Base-by-base conservation (phyloP, 2,329 filamentous ascomycete species). In the Penicillium sumatraense region DNA sequence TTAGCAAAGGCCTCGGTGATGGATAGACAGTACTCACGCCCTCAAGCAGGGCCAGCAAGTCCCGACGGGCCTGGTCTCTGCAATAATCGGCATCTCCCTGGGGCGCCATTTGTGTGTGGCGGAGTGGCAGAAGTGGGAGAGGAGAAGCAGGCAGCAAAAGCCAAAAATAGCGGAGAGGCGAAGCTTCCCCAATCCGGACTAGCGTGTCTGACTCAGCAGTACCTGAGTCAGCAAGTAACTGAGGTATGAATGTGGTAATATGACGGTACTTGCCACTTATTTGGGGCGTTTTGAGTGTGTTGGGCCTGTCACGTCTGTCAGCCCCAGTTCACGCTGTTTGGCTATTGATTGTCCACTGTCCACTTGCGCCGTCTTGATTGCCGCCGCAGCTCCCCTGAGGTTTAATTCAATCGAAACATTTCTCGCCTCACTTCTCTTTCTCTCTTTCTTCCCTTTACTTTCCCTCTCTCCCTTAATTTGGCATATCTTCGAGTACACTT, bases 11-110 rank as follows among this genome's bases (percentile, higher is more conserved):
- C 50, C 42, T 41, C 48, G 24, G 18, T 29, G 47, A 51, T 54
- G 40, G 48, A 44, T 53, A 56, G 42, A 45, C 20, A 14, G 55
- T 78, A 90, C 92, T 86, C 89, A 99, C 95, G 76, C 90, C 89
- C 84, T 98, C 93, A 59, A 99, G 88, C 66, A 98, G 86, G 76
- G 89, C 88, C 65, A 99, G 83, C 63, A 99, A 82, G 73, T 97
- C 91, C 74, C 92, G 92, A 59, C 92, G 89, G 63, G 92, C 90
- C 77, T 78, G 79, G 51, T 80, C 77, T 61, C 69, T 75, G 58
- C 79, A 70, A 64, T 78, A 70, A 58, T 80, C 78, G 26, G 77
- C 75, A 69, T 81, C 63, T 63, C 66, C 59, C 58, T 61, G 49
- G 35, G 59, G 61, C 54, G 63, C 63, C 63, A 65, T 65, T 23